Evolutionary conservation across 345 rosid species (phyloP).

Genomic region (Isatis tinctoria): DNA sequence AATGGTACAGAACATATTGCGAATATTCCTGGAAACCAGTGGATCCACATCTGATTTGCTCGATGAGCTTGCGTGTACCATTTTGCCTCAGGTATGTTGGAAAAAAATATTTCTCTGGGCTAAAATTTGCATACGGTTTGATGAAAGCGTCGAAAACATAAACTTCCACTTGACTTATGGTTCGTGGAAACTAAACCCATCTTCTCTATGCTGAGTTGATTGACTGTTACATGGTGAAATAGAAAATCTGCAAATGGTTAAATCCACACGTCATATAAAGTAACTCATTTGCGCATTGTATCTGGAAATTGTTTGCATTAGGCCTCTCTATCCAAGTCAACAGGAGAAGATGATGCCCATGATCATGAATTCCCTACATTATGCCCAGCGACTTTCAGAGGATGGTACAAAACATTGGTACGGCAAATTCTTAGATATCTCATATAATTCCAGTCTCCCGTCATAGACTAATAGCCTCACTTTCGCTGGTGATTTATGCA

Average conservation of each 20-base stretch:
- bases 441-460: neutral
- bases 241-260: neutral
- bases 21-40: constrained; percentile 58
- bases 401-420: constrained; percentile 79
- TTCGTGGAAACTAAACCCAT: neutral
- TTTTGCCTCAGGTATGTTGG: constrained; percentile 60
- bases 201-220: neutral
- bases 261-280: neutral
- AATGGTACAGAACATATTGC: constrained; percentile 58
- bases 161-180: neutral
- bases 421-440: constrained; percentile 9
- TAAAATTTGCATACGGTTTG: neutral
- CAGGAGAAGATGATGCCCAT: constrained; percentile 32
- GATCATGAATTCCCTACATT: constrained; percentile 55
- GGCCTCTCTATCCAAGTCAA: constrained; percentile 42
- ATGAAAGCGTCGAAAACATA: neutral
- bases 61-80: constrained; percentile 61
- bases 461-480: constrained; percentile 12
- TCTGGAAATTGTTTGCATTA: constrained; percentile 22
- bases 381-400: constrained; percentile 61
- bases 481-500: constrained; percentile 33
- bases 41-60: constrained; percentile 59
- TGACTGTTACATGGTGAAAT: neutral
- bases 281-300: neutral
- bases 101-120: neutral